Percentiles rank a stretch among this genome's conserved stretches.
Conservation (phyloP, 768 basidiomycete genomes). For the Trametes villosa region DNA sequence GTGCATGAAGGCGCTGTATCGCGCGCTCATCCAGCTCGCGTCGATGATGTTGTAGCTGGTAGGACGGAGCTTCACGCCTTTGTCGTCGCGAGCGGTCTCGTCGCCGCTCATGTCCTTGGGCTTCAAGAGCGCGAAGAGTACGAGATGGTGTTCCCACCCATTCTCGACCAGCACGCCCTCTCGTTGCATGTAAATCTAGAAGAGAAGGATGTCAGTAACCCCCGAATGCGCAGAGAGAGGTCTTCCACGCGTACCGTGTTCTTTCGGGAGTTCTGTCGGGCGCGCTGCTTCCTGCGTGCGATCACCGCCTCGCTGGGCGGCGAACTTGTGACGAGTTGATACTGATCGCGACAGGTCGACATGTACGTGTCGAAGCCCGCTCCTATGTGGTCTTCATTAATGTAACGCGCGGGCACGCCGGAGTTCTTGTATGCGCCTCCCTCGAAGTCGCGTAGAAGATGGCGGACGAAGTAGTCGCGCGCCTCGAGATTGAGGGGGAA, state of each 20-base stretch:
- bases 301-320: neutral
- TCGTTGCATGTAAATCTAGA: neutral
- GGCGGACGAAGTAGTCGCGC: constrained; percentile 7
- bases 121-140: neutral
- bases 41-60: neutral
- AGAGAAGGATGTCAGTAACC: neutral
- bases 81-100: constrained; percentile 1
- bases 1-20: neutral
- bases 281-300: neutral
- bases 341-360: neutral
- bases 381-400: neutral
- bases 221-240: neutral
- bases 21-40: neutral
- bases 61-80: neutral
- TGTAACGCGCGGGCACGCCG: constrained; percentile 1
- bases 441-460: neutral
- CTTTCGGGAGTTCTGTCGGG: neutral
- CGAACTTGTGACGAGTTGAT: neutral
- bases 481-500: constrained; percentile 3
- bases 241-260: neutral
- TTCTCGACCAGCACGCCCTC: neutral
- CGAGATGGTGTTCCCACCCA: neutral
- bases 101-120: constrained; percentile 5
- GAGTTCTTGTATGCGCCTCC: neutral
- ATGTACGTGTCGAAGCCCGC: constrained; percentile 1